These are phyloP conservation scores for Zopfia rhizophila DNA, from an alignment of 2,329 filamentous ascomycete genomes.

Conservation along the genomic window DNA sequence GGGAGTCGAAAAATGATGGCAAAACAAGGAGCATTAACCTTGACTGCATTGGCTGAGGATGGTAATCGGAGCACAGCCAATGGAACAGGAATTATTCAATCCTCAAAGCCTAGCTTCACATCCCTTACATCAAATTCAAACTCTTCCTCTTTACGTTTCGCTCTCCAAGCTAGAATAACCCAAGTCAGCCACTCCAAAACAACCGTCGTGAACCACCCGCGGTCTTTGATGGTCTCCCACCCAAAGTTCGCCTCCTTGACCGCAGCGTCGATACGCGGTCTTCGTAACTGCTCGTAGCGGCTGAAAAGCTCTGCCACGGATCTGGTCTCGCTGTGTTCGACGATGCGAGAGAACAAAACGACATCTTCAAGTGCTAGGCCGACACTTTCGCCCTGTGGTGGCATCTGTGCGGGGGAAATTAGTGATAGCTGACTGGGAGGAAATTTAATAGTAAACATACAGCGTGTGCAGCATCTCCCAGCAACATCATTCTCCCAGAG, in stretches of 20 bases:
- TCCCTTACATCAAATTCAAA: slow-evolving; percentile 25
- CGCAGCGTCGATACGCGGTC: slow-evolving; percentile 50
- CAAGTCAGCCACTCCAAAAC: slow-evolving; percentile 54
- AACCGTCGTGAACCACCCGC: slow-evolving; percentile 47
- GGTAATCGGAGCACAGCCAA: no score
- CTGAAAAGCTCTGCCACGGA: slow-evolving; percentile 47
- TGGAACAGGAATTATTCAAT: no score
- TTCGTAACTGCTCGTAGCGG: slow-evolving; percentile 52
- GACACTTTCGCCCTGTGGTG: slow-evolving; percentile 58
- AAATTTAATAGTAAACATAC: slow-evolving; percentile 38
- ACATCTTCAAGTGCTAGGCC: slow-evolving; percentile 58
- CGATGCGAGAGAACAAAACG: slow-evolving; percentile 54
- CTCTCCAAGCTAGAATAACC: slow-evolving; percentile 36
- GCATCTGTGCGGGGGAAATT: slow-evolving; percentile 51
- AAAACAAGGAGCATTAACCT: no score
- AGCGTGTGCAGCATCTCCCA: slow-evolving; percentile 61
- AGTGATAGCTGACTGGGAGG: not conserved
- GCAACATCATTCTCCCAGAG: slow-evolving; percentile 52
- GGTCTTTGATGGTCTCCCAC: slow-evolving; percentile 54
- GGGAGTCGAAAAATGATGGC: no score
- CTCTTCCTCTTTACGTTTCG: slow-evolving; percentile 16
- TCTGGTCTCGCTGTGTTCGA: slow-evolving; percentile 46
- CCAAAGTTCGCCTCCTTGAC: slow-evolving; percentile 52
- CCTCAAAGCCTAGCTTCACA: slow-evolving; percentile 12
- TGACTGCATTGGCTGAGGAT: no score